These are phyloP conservation scores for Claviceps maximensis DNA, from an alignment of 2,329 filamentous ascomycete species.

Conservation along the genomic window DNA sequence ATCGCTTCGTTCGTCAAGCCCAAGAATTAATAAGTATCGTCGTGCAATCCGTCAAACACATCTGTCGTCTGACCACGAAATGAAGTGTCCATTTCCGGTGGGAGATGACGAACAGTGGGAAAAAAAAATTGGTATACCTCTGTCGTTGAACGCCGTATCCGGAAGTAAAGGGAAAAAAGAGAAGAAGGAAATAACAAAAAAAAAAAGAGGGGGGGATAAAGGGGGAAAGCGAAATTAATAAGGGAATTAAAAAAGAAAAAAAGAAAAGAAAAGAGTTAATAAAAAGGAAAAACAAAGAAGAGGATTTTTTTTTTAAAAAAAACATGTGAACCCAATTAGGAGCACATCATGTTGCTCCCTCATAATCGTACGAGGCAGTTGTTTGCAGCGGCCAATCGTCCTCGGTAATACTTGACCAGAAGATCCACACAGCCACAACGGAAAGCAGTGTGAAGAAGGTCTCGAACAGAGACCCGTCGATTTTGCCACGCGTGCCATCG, in stretches of 20 bases:
- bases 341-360: conserved; percentile 2
- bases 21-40: not conserved
- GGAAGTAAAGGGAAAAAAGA: conserved; percentile 2
- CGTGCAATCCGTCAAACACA: conserved; percentile 1
- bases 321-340: conserved; percentile 1
- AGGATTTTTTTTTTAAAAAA: too few species aligned
- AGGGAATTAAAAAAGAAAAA: conserved; percentile 2
- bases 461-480: conserved; percentile 87
- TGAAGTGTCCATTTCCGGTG: not conserved
- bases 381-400: conserved; percentile 77
- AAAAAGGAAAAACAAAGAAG: conserved; percentile 2
- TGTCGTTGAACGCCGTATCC: conserved; percentile 13
- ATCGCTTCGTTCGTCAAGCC: not conserved
- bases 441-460: conserved; percentile 82
- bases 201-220: not conserved
- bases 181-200: not conserved
- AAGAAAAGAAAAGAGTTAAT: not conserved
- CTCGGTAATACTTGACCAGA: conserved; percentile 98
- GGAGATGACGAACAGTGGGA: conserved; percentile 7
- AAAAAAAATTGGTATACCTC: conserved; percentile 10
- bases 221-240: not conserved
- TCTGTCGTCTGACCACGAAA: not conserved
- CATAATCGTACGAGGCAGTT: conserved; percentile 26
- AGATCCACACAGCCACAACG: conserved; percentile 76
- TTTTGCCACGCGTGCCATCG: conserved; percentile 65